Percentiles rank a stretch among this genome's conserved stretches.
Conservation (phyloP, 2,329 filamentous ascomycete genomes). For the Penicillium fuscoglaucum region DNA sequence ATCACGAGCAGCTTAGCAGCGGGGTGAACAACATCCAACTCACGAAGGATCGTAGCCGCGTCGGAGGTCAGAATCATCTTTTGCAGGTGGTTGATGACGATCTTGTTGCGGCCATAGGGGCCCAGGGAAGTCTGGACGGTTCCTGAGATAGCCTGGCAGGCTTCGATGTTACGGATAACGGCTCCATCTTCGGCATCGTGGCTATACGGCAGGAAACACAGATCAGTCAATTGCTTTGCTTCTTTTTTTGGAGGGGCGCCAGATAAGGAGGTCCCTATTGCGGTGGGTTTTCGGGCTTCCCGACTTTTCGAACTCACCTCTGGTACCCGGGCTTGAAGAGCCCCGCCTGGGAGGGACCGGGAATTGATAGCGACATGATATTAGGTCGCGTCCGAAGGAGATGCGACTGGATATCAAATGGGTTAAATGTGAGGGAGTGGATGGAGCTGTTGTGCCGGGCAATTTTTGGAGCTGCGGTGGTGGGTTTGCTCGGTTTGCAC, state of each 20-base stretch:
- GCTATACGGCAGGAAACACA: constrained; percentile 52
- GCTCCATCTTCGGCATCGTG: constrained; percentile 99
- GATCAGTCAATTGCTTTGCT: constrained; percentile 15
- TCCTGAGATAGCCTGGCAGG: constrained; percentile 90
- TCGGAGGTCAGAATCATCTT: constrained; percentile 99
- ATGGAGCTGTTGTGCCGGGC: constrained; percentile 35
- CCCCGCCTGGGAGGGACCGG: constrained; percentile 85
- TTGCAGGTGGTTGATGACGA: constrained; percentile 98
- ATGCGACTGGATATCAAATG: constrained; percentile 24
- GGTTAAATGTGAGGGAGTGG: constrained; percentile 12
- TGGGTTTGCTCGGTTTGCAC: constrained; percentile 44
- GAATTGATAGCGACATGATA: constrained; percentile 88
- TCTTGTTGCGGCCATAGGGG: constrained; percentile 97
- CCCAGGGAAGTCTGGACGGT: constrained; percentile 97
- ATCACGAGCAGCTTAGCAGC: constrained; percentile 97
- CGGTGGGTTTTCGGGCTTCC: constrained; percentile 9
- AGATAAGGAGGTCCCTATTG: constrained; percentile 25
- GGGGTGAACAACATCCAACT: constrained; percentile 97
- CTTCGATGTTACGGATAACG: constrained; percentile 97
- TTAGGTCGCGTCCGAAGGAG: constrained; percentile 24
- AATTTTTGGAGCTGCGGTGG: constrained; percentile 41
- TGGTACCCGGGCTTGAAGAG: constrained; percentile 97
- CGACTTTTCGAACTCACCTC: constrained; percentile 61
- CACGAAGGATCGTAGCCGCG: constrained; percentile 92
- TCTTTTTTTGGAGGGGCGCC: constrained; percentile 18